Percentiles rank a stretch among this genome's conserved stretches.
These are phyloP conservation scores for Cyclotella baltica DNA, from an alignment of 108 stramenopile genomes.

Conservation along the genomic window DNA sequence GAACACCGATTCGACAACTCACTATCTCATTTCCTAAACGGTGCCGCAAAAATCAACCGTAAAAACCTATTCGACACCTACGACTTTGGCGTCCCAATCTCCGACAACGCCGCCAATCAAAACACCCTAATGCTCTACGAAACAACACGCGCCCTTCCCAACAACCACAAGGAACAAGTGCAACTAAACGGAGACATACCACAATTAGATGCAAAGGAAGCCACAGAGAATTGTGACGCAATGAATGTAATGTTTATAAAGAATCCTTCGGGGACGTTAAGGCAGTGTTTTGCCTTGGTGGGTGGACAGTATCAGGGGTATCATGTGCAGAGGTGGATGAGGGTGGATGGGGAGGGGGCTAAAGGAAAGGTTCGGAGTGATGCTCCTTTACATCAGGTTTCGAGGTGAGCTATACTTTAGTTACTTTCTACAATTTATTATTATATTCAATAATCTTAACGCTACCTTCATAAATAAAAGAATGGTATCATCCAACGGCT, in stretches of 20 bases:
- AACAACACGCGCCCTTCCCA: constrained; percentile 15
- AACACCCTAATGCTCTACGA: constrained; percentile 45
- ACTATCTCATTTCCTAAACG: too few species aligned
- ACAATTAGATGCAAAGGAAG: constrained; percentile 18
- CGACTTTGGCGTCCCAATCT: constrained; percentile 52
- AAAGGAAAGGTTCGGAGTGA: constrained; percentile 22
- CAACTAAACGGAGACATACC: constrained; percentile 11
- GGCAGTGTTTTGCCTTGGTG: constrained; percentile 57
- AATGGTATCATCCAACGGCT: too few species aligned
- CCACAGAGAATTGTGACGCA: constrained; percentile 62
- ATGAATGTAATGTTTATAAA: constrained; percentile 55
- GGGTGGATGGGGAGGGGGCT: constrained; percentile 15
- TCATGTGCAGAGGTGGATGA: constrained; percentile 63
- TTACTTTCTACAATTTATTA: too few species aligned
- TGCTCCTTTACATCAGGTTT: constrained; percentile 52
- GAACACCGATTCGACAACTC: too few species aligned
- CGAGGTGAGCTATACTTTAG: constrained; percentile 11
- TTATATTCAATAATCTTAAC: too few species aligned
- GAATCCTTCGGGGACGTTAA: neutral
- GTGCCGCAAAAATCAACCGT: too few species aligned
- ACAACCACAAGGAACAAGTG: neutral
- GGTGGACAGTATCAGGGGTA: constrained; percentile 59
- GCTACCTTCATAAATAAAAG: too few species aligned
- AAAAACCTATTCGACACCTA: constrained; percentile 41
- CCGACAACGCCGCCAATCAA: neutral